Evolutionary conservation across 2,329 filamentous ascomycete genomes (phyloP), one percentile per base, ranked within the genome.

Genomic region (Tolypocladium amazonense): DNA sequence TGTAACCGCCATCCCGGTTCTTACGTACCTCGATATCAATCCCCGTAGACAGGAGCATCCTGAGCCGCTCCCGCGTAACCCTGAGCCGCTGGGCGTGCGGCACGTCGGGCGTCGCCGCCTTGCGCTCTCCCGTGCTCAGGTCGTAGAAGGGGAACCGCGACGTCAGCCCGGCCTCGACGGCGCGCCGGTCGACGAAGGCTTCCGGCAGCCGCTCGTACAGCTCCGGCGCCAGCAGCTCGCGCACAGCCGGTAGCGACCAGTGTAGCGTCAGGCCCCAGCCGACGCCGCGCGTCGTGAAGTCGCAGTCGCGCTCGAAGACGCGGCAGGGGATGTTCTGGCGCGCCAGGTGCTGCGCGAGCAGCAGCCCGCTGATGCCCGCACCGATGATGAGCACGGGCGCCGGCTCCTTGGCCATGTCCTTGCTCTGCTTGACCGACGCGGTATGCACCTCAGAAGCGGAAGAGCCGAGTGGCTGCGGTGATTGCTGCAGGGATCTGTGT

Each of bases 191-290:
- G 52, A 87, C 80, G 65, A 81, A 82, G 0, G 79, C 75, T 55
- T 80, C 77, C 1, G 77, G 74, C 2, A 85, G 69, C 0, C 75
- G 74, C 2, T 67, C 66, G 4, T 77, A 59, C 8, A 85, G 69
- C 15, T 78, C 70, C 0, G 74, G 67, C 0, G 83, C 80, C 35
- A 87, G 72, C 27, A 86, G 73, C 9, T 73, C 67, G 53, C 79
- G 74, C 47, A 87, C 72, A 1, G 75, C 76, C 0, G 79, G 75
- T 12, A 86, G 75, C 5, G 81, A 82, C 84, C 84, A 88, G 67
- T 87, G 82, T 60, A 88, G 73, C 0, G 84, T 87, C 60, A 88
- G 72, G 3, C 83, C 85, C 86, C 84, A 88, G 62, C 85, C 84
- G 4, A 77, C 73, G 25, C 72, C 80, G 38, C 77, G 80, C 35